A percentile compares a stretch with the other conserved stretches of the same genome.
These are phyloP conservation scores for Hypoxylon lenormandii DNA, from an alignment of 495 filamentous ascomycete genomes.

Conservation along the genomic window DNA sequence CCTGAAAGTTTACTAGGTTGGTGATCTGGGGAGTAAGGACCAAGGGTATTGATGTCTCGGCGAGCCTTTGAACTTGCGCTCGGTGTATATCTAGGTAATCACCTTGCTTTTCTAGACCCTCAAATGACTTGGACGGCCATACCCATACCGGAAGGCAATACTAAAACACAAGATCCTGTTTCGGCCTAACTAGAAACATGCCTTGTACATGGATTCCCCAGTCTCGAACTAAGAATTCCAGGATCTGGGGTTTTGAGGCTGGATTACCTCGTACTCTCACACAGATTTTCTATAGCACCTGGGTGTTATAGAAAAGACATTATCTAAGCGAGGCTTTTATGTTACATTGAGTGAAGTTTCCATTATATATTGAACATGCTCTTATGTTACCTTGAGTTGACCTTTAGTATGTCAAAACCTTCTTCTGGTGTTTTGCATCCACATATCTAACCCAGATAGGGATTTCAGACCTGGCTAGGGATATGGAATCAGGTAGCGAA, in stretches of 20 bases:
- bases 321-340: constrained; percentile 6
- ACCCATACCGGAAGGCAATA: not conserved
- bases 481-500: not conserved
- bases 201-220: constrained; percentile 28
- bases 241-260: constrained; percentile 7
- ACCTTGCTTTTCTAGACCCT: constrained; percentile 6
- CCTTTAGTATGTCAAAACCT: not conserved
- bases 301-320: not conserved
- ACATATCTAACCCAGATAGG: too few relatives aligned
- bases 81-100: constrained; percentile 13
- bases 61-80: not conserved
- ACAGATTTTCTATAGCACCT: not conserved
- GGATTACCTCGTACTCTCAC: constrained; percentile 6
- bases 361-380: not conserved
- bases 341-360: not conserved
- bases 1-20: not conserved
- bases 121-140: constrained; percentile 14
- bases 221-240: constrained; percentile 24
- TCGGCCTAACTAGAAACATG: constrained; percentile 18
- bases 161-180: constrained; percentile 4
- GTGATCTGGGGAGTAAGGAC: constrained; percentile 20
- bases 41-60: constrained; percentile 20
- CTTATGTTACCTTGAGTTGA: not conserved
- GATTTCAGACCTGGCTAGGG: not conserved
- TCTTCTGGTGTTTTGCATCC: not conserved